phyloP scores from a whole-genome alignment of 495 filamentous ascomycete species.

The Wilcoxina mikolae region DNA sequence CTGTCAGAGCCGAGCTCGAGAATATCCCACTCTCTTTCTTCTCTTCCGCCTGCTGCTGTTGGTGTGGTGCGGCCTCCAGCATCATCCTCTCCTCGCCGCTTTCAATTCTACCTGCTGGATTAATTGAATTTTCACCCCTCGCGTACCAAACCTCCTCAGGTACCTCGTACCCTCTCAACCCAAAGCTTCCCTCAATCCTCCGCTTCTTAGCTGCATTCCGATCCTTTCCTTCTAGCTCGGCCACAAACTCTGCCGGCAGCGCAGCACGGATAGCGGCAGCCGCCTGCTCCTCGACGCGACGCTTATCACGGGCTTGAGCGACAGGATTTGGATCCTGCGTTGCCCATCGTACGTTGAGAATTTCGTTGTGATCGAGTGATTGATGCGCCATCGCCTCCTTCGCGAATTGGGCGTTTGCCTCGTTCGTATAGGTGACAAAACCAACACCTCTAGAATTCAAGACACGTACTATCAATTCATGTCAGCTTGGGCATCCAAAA shows the following conservation, averaged over 20 bases:
- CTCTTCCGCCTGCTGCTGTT: slow-evolving; percentile 31
- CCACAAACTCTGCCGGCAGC: slow-evolving; percentile 80
- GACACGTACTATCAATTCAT: slow-evolving; percentile 46
- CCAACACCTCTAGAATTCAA: slow-evolving; percentile 81
- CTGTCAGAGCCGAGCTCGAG: slow-evolving; percentile 61
- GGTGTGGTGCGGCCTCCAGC: slow-evolving; percentile 35
- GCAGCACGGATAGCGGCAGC: slow-evolving; percentile 85
- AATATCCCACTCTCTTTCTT: slow-evolving; percentile 53
- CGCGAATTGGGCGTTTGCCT: slow-evolving; percentile 76
- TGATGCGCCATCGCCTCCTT: slow-evolving; percentile 88
- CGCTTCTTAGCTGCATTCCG: slow-evolving; percentile 71
- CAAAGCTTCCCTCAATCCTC: slow-evolving; percentile 81
- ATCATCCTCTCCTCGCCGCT: slow-evolving; percentile 37
- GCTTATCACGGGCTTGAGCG: slow-evolving; percentile 82
- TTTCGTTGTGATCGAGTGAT: slow-evolving; percentile 69
- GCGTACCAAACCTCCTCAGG: slow-evolving; percentile 93
- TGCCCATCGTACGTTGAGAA: slow-evolving; percentile 93
- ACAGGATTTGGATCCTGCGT: slow-evolving; percentile 91
- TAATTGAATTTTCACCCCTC: slow-evolving; percentile 44
- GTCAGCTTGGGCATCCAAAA: slow-evolving; percentile 13
- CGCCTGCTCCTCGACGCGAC: slow-evolving; percentile 90
- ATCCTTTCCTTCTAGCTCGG: slow-evolving; percentile 84
- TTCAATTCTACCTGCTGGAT: slow-evolving; percentile 40
- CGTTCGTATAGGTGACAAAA: slow-evolving; percentile 78
- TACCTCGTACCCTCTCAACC: slow-evolving; percentile 79